A percentile compares a stretch with the other conserved stretches of the same genome.
These are phyloP conservation scores for Phaseolus lunatus DNA, from an alignment of 306 rosid species.

Conservation along the genomic window DNA sequence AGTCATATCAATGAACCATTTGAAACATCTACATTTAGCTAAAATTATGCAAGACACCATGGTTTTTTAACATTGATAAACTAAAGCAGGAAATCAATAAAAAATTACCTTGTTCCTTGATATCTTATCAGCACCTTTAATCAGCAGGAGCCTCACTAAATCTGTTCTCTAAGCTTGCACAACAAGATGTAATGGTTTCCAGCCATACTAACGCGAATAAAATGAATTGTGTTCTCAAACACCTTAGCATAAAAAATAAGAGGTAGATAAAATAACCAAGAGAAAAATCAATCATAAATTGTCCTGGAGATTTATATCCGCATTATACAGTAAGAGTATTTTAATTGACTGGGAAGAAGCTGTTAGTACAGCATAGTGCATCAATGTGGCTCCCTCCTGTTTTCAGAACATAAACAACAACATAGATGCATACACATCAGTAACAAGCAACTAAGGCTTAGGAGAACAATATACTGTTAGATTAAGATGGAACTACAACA, in stretches of 20 bases:
- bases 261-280: slow-evolving; percentile 24
- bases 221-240: slow-evolving; percentile 36
- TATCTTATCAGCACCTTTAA: slow-evolving; percentile 88
- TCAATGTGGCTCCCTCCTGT: slow-evolving; percentile 91
- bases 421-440: slow-evolving; percentile 30
- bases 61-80: slow-evolving; percentile 13
- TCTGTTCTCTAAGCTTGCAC: slow-evolving; percentile 85
- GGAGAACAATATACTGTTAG: slow-evolving; percentile 13
- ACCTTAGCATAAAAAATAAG: slow-evolving; percentile 17
- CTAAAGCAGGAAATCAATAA: background rate
- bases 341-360: slow-evolving; percentile 85
- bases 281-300: slow-evolving; percentile 55
- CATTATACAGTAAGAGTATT: slow-evolving; percentile 78
- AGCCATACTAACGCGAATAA: slow-evolving; percentile 69
- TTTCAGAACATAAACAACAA: slow-evolving; percentile 43
- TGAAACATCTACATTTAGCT: slow-evolving; percentile 8
- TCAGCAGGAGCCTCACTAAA: slow-evolving; percentile 78
- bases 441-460: slow-evolving; percentile 11
- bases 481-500: slow-evolving; percentile 8
- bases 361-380: slow-evolving; percentile 94
- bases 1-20: background rate
- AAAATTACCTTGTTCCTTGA: slow-evolving; percentile 73
- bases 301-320: slow-evolving; percentile 84
- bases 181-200: slow-evolving; percentile 93
- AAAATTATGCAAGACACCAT: slow-evolving; percentile 3